These are phyloP conservation scores for Penicillium fimorum DNA, from an alignment of 495 filamentous ascomycete genomes.

Conservation along the genomic window DNA sequence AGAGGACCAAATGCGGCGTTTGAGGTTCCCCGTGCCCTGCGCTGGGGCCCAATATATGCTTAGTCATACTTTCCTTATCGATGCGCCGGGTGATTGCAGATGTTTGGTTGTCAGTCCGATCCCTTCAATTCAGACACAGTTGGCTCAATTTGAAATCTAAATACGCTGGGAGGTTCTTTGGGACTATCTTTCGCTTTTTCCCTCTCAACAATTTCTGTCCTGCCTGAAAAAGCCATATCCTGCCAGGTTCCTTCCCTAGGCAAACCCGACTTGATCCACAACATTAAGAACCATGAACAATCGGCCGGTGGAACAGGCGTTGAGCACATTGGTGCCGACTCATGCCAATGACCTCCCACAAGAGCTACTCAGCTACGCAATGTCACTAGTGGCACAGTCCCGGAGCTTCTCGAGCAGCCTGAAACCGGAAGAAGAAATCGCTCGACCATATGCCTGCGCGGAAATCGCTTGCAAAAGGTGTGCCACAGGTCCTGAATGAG, in stretches of 20 bases:
- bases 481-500: neutral
- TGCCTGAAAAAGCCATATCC: neutral
- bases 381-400: slow-evolving; percentile 83
- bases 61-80: slow-evolving; percentile 22
- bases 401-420: slow-evolving; percentile 73
- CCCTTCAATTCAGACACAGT: slow-evolving; percentile 2
- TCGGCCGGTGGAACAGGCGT: slow-evolving; percentile 70
- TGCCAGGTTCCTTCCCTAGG: neutral
- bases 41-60: slow-evolving; percentile 11
- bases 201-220: too few relatives aligned
- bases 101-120: slow-evolving; percentile 7
- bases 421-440: slow-evolving; percentile 86
- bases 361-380: slow-evolving; percentile 72
- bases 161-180: too few relatives aligned
- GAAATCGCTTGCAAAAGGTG: slow-evolving; percentile 89
- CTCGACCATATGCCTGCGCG: slow-evolving; percentile 81
- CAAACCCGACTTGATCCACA: slow-evolving; percentile 3
- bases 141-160: neutral
- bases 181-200: neutral
- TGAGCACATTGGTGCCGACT: slow-evolving; percentile 75
- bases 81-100: slow-evolving; percentile 7
- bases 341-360: slow-evolving; percentile 68
- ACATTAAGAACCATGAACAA: slow-evolving; percentile 43
- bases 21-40: slow-evolving; percentile 4
- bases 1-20: slow-evolving; percentile 1